Conservation (phyloP, 352 stramenopile genomes). For the Phytophthora melonis region DNA sequence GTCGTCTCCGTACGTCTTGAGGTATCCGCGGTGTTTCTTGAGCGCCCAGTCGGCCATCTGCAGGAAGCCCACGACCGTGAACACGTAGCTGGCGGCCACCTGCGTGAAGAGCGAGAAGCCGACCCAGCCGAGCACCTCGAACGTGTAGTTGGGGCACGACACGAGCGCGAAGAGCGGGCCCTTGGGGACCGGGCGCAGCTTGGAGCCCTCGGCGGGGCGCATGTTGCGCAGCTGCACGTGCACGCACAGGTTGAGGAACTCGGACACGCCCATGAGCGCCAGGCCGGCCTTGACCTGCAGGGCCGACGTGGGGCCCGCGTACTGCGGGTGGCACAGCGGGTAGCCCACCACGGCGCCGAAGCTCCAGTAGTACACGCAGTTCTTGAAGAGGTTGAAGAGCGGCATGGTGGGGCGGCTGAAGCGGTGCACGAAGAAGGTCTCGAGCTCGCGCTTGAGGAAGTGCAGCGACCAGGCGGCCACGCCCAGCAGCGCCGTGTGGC, state of each 20-base stretch:
- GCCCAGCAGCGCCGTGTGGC: conserved; percentile 61
- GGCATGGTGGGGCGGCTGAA: conserved; percentile 91
- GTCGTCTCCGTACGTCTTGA: conserved; percentile 87
- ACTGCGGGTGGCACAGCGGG: conserved; percentile 81
- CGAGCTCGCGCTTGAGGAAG: conserved; percentile 89
- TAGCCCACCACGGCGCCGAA: conserved; percentile 89
- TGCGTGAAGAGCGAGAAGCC: conserved; percentile 90
- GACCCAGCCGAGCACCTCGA: conserved; percentile 91
- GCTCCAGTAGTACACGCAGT: conserved; percentile 91
- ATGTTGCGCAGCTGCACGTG: conserved; percentile 89
- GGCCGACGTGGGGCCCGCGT: conserved; percentile 56
- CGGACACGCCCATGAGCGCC: conserved; percentile 70
- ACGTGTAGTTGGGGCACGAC: conserved; percentile 93
- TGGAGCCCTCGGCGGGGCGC: conserved; percentile 78
- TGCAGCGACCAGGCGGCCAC: conserved; percentile 78
- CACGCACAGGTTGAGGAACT: conserved; percentile 86
- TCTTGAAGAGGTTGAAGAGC: conserved; percentile 91
- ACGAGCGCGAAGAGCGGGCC: conserved; percentile 85
- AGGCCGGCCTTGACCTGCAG: conserved; percentile 68
- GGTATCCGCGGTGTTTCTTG: conserved; percentile 90
- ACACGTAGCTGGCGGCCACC: conserved; percentile 84
- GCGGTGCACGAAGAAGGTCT: conserved; percentile 92
- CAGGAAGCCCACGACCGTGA: conserved; percentile 85
- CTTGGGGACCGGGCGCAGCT: conserved; percentile 74
- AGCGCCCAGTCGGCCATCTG: conserved; percentile 93